Evolutionary conservation across 345 rosid genomes (phyloP).

Genomic region (Bruguiera gymnorhiza): DNA sequence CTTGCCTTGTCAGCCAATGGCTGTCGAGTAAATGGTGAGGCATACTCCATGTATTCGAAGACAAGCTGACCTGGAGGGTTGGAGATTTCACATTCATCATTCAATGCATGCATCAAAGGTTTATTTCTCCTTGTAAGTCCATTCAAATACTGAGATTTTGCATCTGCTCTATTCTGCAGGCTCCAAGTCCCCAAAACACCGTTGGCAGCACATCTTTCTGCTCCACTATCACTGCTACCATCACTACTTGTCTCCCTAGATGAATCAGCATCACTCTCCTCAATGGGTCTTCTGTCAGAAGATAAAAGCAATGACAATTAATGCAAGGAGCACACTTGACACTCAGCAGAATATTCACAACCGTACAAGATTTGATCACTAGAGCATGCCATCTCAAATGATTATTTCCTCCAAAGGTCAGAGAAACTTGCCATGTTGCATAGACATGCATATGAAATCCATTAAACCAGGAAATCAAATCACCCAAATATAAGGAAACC

Average conservation of each 20-base stretch:
- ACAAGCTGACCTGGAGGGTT: constrained; percentile 47
- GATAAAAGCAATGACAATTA: constrained; percentile 10
- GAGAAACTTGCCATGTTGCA: background rate
- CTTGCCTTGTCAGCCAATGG: constrained; percentile 81
- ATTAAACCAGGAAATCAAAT: background rate
- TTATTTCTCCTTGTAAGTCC: constrained; percentile 47
- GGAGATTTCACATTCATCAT: constrained; percentile 62
- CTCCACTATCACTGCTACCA: constrained; percentile 53
- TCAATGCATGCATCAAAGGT: constrained; percentile 47
- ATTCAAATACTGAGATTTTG: constrained; percentile 41
- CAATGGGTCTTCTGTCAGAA: constrained; percentile 50
- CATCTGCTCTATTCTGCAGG: constrained; percentile 29
- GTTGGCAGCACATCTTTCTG: constrained; percentile 37
- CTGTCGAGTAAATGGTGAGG: constrained; percentile 75
- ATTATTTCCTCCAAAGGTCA: background rate
- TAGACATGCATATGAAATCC: background rate
- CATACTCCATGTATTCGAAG: constrained; percentile 75
- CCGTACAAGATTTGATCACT: background rate
- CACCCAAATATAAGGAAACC: background rate
- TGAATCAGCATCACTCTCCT: constrained; percentile 78
- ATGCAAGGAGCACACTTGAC: background rate
- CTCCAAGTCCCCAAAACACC: constrained; percentile 29
- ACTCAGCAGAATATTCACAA: background rate
- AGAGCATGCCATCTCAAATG: background rate
- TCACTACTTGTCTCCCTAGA: constrained; percentile 65